Evolutionary conservation across 768 basidiomycete species (phyloP), one percentile per base, ranked within the genome.

Genomic region (Xerocomellus chrysenteron): DNA sequence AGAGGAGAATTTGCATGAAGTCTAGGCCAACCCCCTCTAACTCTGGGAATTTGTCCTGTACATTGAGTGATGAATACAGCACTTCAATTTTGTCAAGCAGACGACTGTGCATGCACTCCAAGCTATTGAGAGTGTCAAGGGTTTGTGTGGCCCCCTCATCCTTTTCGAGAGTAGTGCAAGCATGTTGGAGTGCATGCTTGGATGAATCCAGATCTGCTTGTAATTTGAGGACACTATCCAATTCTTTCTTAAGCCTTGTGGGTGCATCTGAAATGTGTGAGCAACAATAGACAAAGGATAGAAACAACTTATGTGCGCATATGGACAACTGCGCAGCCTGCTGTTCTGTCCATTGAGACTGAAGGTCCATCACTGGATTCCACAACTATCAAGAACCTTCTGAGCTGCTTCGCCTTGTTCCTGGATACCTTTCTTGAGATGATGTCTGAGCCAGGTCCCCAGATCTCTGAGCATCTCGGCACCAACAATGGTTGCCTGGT

Each of bases 201-300:
- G 74, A 57, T 0, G 44, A 43, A 11, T 73, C 66, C 3, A 74
- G 46, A 16, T 70, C 57, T 1, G 68, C 67, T 52, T 75, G 74
- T 0, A 77, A 64, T 4, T 40, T 51, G 0, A 77, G 52, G 0
- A 77, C 55, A 0, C 58, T 56, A 43, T 75, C 67, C 0, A 76
- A 56, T 36, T 75, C 74, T 37, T 71, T 71, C 35, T 73, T 73
- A 4, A 77, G 58, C 2, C 62, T 49, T 0, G 39, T 55, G 1
- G 72, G 73, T 0, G 69, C 66, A 57, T 74, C 73, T 73, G 40
- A 2, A 50, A 47, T 14, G 37, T 39, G 37, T 39, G 37, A 39
- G 4, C 33, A 13, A 30, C 1, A 32, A 33, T 11, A 40, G 5
- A 52, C 9, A 16, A 11, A 26, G 2, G 17, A 40, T 4, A 11